Percentiles rank a stretch among this genome's conserved stretches.
Conservation (phyloP, 2,329 filamentous ascomycete species). For the Botrytis fabae region DNA sequence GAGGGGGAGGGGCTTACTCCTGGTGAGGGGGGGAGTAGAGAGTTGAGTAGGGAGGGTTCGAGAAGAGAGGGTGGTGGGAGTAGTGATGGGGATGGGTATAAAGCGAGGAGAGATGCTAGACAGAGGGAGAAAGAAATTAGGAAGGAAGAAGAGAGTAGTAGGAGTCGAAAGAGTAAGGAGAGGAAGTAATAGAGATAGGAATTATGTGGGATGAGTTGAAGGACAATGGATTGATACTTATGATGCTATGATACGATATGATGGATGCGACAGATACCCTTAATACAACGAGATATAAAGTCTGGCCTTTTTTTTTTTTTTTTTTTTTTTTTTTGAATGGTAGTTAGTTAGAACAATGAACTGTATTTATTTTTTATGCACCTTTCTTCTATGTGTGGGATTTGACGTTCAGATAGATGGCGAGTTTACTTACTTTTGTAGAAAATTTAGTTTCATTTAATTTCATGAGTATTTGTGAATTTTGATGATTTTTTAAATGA, state of each 20-base stretch:
- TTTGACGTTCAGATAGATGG: too few species aligned
- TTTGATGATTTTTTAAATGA: too few species aligned
- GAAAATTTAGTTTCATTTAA: too few species aligned
- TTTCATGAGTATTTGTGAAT: too few species aligned
- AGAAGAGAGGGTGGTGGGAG: neutral
- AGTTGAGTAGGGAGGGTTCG: conserved; percentile 1
- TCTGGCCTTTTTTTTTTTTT: too few species aligned
- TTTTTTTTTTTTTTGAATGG: neutral
- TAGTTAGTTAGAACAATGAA: neutral
- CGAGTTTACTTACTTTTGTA: too few species aligned
- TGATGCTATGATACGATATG: conserved; percentile 14
- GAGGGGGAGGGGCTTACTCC: conserved; percentile 24
- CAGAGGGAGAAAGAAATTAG: conserved; percentile 18
- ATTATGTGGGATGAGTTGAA: neutral
- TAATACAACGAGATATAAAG: neutral
- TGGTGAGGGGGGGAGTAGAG: conserved; percentile 24
- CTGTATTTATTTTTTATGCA: neutral
- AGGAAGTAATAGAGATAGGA: neutral
- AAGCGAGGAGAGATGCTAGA: conserved; percentile 21
- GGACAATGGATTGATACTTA: neutral
- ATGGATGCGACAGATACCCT: conserved; percentile 5
- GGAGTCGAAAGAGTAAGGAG: conserved; percentile 11
- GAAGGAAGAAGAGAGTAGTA: conserved; percentile 12
- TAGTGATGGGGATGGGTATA: conserved; percentile 19
- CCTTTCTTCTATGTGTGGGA: too few species aligned